These are phyloP conservation scores for Pseudopyricularia cyperi DNA, from an alignment of 2,329 filamentous ascomycete genomes.

Conservation along the genomic window DNA sequence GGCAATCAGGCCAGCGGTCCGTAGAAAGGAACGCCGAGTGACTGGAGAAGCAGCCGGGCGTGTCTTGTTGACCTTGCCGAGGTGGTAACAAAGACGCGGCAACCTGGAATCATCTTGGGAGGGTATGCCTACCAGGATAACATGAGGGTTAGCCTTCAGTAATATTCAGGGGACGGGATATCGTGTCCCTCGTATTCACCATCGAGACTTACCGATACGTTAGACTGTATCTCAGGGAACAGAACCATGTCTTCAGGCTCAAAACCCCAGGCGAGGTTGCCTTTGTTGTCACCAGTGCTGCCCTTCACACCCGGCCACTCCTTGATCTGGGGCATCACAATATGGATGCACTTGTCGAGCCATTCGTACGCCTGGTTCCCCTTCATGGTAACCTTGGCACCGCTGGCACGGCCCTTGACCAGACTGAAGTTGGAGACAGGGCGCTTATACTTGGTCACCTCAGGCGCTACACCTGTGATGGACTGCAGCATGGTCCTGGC, in stretches of 20 bases:
- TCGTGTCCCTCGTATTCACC: background rate
- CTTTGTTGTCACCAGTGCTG: conserved; percentile 70
- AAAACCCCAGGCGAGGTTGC: conserved; percentile 78
- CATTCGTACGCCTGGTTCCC: conserved; percentile 84
- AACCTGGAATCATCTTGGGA: conserved; percentile 67
- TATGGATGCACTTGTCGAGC: conserved; percentile 74
- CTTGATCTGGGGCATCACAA: conserved; percentile 91
- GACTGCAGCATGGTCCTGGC: conserved; percentile 75
- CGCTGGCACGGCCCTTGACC: conserved; percentile 54
- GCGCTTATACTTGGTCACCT: conserved; percentile 54
- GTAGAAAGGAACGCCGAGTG: conserved; percentile 69
- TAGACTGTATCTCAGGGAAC: conserved; percentile 91
- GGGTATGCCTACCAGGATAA: conserved; percentile 38
- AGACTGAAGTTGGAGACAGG: conserved; percentile 68
- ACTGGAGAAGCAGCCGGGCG: conserved; percentile 60
- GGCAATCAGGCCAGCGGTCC: conserved; percentile 26
- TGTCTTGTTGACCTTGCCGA: conserved; percentile 76
- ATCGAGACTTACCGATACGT: conserved; percentile 66
- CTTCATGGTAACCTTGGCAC: conserved; percentile 63
- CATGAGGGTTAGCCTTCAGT: background rate
- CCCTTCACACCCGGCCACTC: conserved; percentile 66
- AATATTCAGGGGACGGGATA: background rate
- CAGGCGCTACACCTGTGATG: conserved; percentile 65
- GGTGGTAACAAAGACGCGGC: conserved; percentile 72
- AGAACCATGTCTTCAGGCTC: conserved; percentile 60